Base-by-base conservation (phyloP, 495 filamentous ascomycete species). In the Extremus antarcticus region DNA sequence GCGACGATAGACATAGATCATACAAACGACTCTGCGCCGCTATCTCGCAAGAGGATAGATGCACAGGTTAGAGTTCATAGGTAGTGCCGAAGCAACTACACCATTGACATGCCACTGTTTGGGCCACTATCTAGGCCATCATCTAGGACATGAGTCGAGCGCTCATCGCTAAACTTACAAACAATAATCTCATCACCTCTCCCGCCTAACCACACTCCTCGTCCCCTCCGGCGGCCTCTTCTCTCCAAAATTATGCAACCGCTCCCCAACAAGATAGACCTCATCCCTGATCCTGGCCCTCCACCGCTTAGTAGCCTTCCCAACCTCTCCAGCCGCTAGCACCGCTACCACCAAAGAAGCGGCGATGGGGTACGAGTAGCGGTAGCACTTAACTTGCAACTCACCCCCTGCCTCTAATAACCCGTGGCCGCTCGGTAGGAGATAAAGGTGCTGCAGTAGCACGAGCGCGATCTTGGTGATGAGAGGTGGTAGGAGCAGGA, bases 201-300 rank as follows among this genome's bases (percentile, higher is more conserved):
- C 56, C 25, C 41, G 51, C 25, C 57, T 48, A n/a, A 60, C 24
- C 46, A 60, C 38, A 56, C 47, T 60, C 35, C 29, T 16, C 35
- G 45, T 60, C 1, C 53, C 50, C 13, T 17, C 47, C 19, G 52
- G 53, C 50, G 62, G 62, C 53, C 58, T 72, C 65, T 56, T 70
- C 55, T 84, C 88, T 1, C 87, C 86, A 70, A 92, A 92, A 66
- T 96, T 96, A 66, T 96, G 91, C 58, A 99, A 71, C 29, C 90
- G 73, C 72, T 97, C 90, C 1, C 92, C 92, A 63, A 96, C 92
- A 58, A 97, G 72, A 64, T 97, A 99, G 8, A 94, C 91, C 69
- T 99, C 92, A 65, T 99, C 92, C 29, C 85, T 73, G 47, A 99
- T 89, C 59, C 80, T 81, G 63, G 81, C 76, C 65, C 86, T 81